Conservation (phyloP, 257 asterid species). For the Fraxinus excelsior region DNA sequence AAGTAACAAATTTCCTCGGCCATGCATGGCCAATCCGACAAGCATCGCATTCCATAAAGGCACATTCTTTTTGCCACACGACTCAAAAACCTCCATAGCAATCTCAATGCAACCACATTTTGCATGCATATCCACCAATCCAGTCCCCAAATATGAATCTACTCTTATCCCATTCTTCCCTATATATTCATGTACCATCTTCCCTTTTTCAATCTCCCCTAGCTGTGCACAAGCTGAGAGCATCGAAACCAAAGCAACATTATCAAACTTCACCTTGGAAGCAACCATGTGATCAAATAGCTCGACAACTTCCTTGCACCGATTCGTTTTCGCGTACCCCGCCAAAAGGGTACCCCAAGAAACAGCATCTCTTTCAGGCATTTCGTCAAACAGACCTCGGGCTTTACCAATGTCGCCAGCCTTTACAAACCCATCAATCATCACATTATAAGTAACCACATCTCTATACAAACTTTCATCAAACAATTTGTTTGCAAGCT, state of each 20-base stretch:
- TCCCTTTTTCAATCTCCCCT: constrained; percentile 69
- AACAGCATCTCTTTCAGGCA: constrained; percentile 64
- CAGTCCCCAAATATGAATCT: constrained; percentile 72
- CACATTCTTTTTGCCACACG: constrained; percentile 41
- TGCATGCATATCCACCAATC: constrained; percentile 72
- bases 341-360: constrained; percentile 82
- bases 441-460: constrained; percentile 66
- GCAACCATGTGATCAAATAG: constrained; percentile 59
- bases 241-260: constrained; percentile 60
- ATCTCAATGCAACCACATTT: constrained; percentile 73
- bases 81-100: constrained; percentile 56
- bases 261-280: constrained; percentile 42
- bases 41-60: constrained; percentile 88
- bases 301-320: constrained; percentile 53
- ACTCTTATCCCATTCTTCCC: constrained; percentile 32
- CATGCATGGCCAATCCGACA: constrained; percentile 78
- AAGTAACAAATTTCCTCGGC: constrained; percentile 46
- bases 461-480: constrained; percentile 53
- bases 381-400: constrained; percentile 59
- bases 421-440: constrained; percentile 76
- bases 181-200: constrained; percentile 48
- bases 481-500: constrained; percentile 49
- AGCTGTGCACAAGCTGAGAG: constrained; percentile 86
- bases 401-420: constrained; percentile 59
- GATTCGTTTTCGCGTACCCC: constrained; percentile 63